A percentile compares a stretch with the other conserved stretches of the same genome.
phyloP scores from a whole-genome alignment of 148 eudicot species.

The Pharnaceum exiguum region DNA sequence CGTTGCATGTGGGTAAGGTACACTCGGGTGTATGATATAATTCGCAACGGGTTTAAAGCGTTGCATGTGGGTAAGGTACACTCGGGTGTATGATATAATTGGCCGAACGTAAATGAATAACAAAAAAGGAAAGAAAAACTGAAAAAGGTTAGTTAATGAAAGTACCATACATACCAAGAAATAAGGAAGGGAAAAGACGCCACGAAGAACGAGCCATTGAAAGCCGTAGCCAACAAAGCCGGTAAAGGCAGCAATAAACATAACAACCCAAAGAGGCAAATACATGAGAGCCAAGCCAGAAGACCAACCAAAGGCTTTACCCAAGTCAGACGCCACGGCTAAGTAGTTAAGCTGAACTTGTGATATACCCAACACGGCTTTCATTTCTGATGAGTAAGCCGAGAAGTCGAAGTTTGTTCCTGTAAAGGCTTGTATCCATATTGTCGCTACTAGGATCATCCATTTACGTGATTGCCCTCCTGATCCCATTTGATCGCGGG shows the following conservation, averaged over 20 bases:
- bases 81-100: too few species aligned
- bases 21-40: too few species aligned
- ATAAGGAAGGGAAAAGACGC: constrained; percentile 55
- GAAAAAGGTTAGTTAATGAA: neutral
- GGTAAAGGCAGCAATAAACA: constrained; percentile 65
- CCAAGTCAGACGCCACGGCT: constrained; percentile 85
- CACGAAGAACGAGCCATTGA: constrained; percentile 65
- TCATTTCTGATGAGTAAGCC: constrained; percentile 75
- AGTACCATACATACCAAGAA: constrained; percentile 40
- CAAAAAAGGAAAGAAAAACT: neutral
- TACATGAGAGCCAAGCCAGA: constrained; percentile 71
- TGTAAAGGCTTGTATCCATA: constrained; percentile 88
- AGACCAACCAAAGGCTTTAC: constrained; percentile 90
- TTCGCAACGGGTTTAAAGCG: too few species aligned
- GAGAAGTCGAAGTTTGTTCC: constrained; percentile 95
- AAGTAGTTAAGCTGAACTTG: constrained; percentile 86
- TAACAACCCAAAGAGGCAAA: constrained; percentile 59
- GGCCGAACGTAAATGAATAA: neutral
- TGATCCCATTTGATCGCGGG: constrained; percentile 12
- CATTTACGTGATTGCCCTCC: constrained; percentile 61
- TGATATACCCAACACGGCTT: constrained; percentile 48
- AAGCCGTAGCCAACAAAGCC: constrained; percentile 73
- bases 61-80: too few species aligned
- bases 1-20: too few species aligned
- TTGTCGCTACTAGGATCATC: constrained; percentile 69